phyloP scores from a whole-genome alignment of 352 stramenopile genomes.

The Pythium phragmiticola region DNA sequence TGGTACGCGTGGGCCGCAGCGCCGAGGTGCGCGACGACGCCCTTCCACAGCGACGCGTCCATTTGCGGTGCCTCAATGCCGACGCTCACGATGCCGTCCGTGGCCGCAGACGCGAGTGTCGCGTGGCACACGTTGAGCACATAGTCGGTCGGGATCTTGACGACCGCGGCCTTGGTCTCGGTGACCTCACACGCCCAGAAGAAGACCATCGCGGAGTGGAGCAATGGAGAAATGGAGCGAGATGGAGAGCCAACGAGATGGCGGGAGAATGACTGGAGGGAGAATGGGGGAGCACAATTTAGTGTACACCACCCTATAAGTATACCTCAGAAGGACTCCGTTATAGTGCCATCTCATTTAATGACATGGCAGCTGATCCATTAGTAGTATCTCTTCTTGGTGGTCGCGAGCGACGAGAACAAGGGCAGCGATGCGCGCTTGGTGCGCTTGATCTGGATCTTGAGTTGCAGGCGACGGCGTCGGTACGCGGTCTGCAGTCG shows the following conservation, averaged over 20 bases:
- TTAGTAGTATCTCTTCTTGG: slow-evolving; percentile 32
- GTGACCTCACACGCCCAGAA: slow-evolving; percentile 43
- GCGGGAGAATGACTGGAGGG: slow-evolving; percentile 21
- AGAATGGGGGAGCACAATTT: background rate
- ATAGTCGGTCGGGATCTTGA: slow-evolving; percentile 38
- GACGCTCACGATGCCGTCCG: slow-evolving; percentile 37
- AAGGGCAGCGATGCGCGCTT: slow-evolving; percentile 55
- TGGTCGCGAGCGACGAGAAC: slow-evolving; percentile 42
- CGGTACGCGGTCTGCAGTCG: slow-evolving; percentile 61
- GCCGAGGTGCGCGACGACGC: slow-evolving; percentile 58
- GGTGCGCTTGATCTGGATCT: slow-evolving; percentile 41
- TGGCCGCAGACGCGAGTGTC: slow-evolving; percentile 28
- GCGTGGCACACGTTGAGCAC: slow-evolving; percentile 43
- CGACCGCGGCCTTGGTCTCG: slow-evolving; percentile 36
- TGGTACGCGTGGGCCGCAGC: slow-evolving; percentile 44
- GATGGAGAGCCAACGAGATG: background rate
- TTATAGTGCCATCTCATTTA: background rate
- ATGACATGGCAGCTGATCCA: slow-evolving; percentile 6
- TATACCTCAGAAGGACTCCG: too few relatives aligned
- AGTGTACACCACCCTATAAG: slow-evolving; percentile 13
- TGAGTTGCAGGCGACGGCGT: slow-evolving; percentile 40
- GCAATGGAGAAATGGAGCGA: slow-evolving; percentile 8
- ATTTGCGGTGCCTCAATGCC: slow-evolving; percentile 68
- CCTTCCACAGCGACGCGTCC: slow-evolving; percentile 63
- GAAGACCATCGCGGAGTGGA: slow-evolving; percentile 26